Conservation (phyloP, 441 rosid species). For the Monsonia emarginata region DNA sequence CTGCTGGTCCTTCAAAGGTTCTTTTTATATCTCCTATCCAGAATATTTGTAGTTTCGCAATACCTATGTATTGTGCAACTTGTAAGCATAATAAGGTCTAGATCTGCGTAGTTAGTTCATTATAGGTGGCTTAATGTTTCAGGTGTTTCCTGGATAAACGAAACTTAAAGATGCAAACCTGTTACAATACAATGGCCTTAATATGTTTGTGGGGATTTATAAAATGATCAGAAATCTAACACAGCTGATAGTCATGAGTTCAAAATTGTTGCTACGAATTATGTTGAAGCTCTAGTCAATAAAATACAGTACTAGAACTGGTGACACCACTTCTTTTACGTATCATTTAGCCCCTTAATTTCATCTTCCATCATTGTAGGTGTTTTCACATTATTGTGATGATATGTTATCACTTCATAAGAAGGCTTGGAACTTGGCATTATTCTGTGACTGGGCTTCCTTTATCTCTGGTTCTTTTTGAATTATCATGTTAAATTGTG, state of each 20-base stretch:
- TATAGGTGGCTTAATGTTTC: background rate
- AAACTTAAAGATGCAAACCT: background rate
- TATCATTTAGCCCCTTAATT: no score
- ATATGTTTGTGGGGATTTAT: background rate
- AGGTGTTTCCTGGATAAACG: background rate
- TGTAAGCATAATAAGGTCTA: background rate
- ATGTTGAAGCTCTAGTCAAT: background rate
- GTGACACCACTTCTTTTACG: background rate
- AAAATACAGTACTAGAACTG: background rate
- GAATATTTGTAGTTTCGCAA: conserved; percentile 6
- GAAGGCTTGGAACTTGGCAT: background rate
- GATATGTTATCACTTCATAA: background rate
- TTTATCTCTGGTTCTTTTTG: background rate
- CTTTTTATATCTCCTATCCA: conserved; percentile 12
- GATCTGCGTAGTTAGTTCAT: background rate
- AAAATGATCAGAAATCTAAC: background rate
- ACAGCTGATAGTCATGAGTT: background rate
- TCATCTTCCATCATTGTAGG: background rate
- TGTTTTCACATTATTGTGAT: background rate
- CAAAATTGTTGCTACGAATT: background rate
- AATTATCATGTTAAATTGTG: background rate
- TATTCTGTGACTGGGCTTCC: background rate
- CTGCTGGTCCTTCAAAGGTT: conserved; percentile 93
- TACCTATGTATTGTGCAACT: background rate
- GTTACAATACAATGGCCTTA: background rate